Evolutionary conservation across 192 early-diverging fungal species (phyloP).

Genomic region (Entomortierella parvispora): DNA sequence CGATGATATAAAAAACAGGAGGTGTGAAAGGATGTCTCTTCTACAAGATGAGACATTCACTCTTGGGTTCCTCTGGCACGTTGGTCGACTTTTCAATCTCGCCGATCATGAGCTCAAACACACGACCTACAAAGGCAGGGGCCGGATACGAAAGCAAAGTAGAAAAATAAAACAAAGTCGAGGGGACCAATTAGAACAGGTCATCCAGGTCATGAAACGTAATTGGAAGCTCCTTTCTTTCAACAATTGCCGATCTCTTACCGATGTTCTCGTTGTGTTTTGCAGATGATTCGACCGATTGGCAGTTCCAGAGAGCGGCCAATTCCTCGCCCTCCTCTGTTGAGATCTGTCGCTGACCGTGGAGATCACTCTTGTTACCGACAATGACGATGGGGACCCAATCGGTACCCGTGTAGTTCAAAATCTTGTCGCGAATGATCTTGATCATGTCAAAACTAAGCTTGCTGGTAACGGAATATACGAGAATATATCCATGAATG

Average conservation of each 20-base stretch:
- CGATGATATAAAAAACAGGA: neutral
- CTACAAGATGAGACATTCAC: slow-evolving; percentile 63
- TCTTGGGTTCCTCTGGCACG: slow-evolving; percentile 64
- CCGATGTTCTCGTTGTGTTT: slow-evolving; percentile 93
- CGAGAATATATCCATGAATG: slow-evolving; percentile 94
- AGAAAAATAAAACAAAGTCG: neutral
- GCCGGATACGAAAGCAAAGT: neutral
- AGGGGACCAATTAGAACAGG: neutral
- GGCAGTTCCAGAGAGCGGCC: slow-evolving; percentile 87
- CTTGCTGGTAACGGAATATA: slow-evolving; percentile 89
- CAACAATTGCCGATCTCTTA: slow-evolving; percentile 31
- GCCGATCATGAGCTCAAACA: slow-evolving; percentile 85
- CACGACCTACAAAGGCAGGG: slow-evolving; percentile 54
- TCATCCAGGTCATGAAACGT: neutral
- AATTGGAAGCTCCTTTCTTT: neutral
- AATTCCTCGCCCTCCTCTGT: slow-evolving; percentile 79
- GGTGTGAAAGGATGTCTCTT: neutral
- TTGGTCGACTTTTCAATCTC: slow-evolving; percentile 84
- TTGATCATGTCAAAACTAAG: slow-evolving; percentile 91
- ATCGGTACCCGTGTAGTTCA: slow-evolving; percentile 90
- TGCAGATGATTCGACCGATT: slow-evolving; percentile 90
- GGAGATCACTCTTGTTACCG: slow-evolving; percentile 93
- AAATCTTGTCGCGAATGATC: slow-evolving; percentile 93
- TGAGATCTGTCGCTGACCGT: slow-evolving; percentile 80
- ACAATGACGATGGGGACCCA: slow-evolving; percentile 92